Evolutionary conservation across 164 flowering plant genomes (phyloP), one percentile per base, ranked within the genome.

Genomic region (Cinnamomum micranthum): DNA sequence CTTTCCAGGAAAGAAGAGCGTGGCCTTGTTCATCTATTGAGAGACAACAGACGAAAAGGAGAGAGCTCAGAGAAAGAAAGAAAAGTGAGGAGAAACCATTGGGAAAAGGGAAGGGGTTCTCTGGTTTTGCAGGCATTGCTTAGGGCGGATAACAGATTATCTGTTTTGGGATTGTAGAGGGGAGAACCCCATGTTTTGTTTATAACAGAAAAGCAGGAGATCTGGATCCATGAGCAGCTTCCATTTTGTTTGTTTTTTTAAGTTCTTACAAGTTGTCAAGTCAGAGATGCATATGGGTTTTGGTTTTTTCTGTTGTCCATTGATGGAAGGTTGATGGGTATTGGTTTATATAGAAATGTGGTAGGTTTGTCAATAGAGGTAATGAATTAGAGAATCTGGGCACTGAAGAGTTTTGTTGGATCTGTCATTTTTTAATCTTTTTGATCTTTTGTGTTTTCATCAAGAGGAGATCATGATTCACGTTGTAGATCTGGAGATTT

Each of bases 181-280:
- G 91, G 76, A 87, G 87, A 87, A 88, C 84, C 88, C 97, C 93
- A 91, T 90, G 92, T 91, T 91, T 92, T 91, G 92, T 92, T 89
- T 95, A 92, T 92, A 94, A 90, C 78, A 87, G 78, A 79, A 88
- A 86, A 85, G 81, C 78, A 84, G 86, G 81, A 86, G 90, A 86
- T 90, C 91, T 86, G 84, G 98, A 93, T 90, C 93, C 84, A 84
- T 79, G 79, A 73, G 73, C 82, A 75, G 74, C 80, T 82, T 74
- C 75, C 76, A 78, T 72, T 72, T 58, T 31, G 11, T 20, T 20
- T 59, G 50, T 50, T 41, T 50, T 35, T 22, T 41, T 64, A 20
- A 59, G 0, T 31, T 59, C 23, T 19, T 20, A 6, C 14, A 27
- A 23, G 24, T 72, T 62, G 11, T 33, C 28, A 35, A 47, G 23